Conservation (phyloP, 2,329 filamentous ascomycete species). For the Myriosclerotinia duriaeana region DNA sequence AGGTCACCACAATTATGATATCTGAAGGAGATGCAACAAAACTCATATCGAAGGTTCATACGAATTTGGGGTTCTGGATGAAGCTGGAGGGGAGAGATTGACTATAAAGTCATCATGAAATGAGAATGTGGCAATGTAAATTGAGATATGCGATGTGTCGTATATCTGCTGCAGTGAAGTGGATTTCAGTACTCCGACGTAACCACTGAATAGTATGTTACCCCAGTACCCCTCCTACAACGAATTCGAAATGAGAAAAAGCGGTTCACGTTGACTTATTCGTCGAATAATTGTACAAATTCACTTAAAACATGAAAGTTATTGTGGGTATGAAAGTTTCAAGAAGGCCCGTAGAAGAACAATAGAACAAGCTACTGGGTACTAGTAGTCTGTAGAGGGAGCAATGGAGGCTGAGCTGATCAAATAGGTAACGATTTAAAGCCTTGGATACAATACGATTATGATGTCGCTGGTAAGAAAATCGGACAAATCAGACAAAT, state of each 20-base stretch:
- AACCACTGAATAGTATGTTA: background rate
- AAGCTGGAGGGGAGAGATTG: background rate
- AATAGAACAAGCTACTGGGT: background rate
- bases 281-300: background rate
- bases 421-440: conserved; percentile 11
- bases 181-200: conserved; percentile 11
- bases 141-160: conserved; percentile 5
- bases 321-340: background rate
- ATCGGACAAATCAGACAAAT: background rate
- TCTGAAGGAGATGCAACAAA: conserved; percentile 40
- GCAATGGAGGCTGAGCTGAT: conserved; percentile 16
- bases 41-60: conserved; percentile 34
- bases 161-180: conserved; percentile 18
- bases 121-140: background rate
- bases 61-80: background rate
- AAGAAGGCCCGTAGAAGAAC: conserved; percentile 5
- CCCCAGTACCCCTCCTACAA: background rate
- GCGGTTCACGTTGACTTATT: background rate
- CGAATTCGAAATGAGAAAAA: background rate
- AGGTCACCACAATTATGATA: conserved; percentile 57
- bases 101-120: conserved; percentile 19
- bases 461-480: conserved; percentile 7
- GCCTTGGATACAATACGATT: conserved; percentile 3
- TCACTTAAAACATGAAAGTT: background rate
- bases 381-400: background rate